Evolutionary conservation across 805 yeast genomes (phyloP).

Genomic region (Myxozyma melibiosi): DNA sequence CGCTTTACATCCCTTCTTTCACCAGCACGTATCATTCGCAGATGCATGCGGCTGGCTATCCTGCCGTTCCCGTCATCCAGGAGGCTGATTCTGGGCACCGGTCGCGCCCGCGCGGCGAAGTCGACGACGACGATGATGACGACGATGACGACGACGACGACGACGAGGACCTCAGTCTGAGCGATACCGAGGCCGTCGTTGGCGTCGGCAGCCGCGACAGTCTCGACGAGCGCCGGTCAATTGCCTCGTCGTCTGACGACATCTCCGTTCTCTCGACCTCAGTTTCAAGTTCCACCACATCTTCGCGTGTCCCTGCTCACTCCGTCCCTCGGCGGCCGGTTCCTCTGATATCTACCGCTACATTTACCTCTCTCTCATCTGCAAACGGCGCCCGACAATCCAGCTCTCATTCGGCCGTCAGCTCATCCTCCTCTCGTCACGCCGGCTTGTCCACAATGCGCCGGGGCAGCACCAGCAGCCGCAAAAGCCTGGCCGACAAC

Average conservation of each 20-base stretch:
- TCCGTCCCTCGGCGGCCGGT: conserved; percentile 13
- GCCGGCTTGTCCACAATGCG: conserved; percentile 7
- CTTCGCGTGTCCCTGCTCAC: not conserved
- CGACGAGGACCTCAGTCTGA: not conserved
- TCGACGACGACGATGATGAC: not conserved
- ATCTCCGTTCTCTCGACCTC: conserved; percentile 8
- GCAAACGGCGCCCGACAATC: conserved; percentile 1
- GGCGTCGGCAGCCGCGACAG: not conserved
- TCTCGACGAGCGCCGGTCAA: not conserved
- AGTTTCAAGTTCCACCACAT: conserved; percentile 3
- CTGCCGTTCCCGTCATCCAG: conserved; percentile 4
- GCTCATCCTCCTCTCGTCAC: conserved; percentile 4
- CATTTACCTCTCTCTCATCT: conserved; percentile 23
- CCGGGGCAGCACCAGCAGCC: conserved; percentile 11
- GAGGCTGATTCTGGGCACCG: no score
- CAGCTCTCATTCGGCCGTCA: not conserved
- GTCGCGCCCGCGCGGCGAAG: not conserved
- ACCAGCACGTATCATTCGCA: conserved; percentile 15
- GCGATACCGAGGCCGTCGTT: conserved; percentile 5
- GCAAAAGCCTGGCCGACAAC: conserved; percentile 6
- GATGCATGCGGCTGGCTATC: not conserved
- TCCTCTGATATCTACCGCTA: conserved; percentile 24
- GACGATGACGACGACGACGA: conserved; percentile 2
- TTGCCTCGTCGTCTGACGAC: not conserved
- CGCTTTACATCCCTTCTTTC: conserved; percentile 19